These are phyloP conservation scores for Notholithocarpus densiflorus DNA, from an alignment of 306 rosid genomes.

Conservation along the genomic window DNA sequence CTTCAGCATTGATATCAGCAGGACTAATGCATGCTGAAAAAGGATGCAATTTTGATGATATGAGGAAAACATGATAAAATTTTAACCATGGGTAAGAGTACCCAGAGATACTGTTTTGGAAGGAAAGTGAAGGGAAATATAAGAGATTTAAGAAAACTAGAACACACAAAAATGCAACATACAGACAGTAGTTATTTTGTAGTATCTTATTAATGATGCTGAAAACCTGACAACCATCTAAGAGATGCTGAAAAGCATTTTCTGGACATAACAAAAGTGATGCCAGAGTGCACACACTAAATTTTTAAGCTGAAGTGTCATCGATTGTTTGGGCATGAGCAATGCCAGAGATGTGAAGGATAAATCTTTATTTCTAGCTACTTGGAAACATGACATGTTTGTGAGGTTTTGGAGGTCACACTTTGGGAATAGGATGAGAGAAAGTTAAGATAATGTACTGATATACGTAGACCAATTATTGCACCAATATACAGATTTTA, in stretches of 20 bases:
- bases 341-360: conserved; percentile 11
- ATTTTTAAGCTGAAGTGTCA: neutral
- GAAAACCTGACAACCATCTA: conserved; percentile 4
- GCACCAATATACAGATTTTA: neutral
- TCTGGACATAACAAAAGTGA: neutral
- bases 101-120: conserved; percentile 6
- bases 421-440: neutral
- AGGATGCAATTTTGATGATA: conserved; percentile 10
- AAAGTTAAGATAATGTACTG: neutral
- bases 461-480: neutral
- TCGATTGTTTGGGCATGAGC: neutral
- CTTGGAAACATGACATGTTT: neutral
- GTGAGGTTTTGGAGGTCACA: neutral
- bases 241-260: conserved; percentile 12
- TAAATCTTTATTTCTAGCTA: conserved; percentile 14
- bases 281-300: conserved; percentile 3
- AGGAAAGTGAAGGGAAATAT: neutral
- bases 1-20: conserved; percentile 99
- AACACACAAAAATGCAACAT: conserved; percentile 4
- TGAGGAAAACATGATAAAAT: conserved; percentile 31
- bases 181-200: conserved; percentile 6
- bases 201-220: conserved; percentile 6
- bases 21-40: conserved; percentile 97
- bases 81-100: too few species aligned
- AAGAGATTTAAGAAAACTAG: neutral